phyloP scores from a whole-genome alignment of 1,284 basidiomycete genomes.

The Stereum hirsutum region DNA sequence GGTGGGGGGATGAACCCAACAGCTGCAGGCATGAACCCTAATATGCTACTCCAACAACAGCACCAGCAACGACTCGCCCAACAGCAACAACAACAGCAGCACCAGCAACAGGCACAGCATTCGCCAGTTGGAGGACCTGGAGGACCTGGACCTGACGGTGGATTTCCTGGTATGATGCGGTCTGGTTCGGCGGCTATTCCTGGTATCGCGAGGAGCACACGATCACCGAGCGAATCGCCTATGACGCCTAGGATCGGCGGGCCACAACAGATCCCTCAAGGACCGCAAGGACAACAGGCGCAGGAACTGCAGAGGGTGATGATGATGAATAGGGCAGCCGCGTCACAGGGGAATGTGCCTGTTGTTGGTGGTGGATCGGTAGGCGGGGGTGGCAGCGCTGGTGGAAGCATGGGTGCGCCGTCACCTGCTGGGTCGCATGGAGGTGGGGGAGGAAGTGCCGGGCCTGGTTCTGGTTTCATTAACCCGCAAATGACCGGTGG shows the following conservation, averaged over 20 bases:
- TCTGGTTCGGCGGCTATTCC: conserved; percentile 29
- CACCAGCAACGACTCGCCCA: conserved; percentile 15
- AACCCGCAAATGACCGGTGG: too few relatives aligned
- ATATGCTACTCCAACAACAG: conserved; percentile 17
- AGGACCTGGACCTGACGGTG: conserved; percentile 15
- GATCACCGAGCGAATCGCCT: conserved; percentile 57
- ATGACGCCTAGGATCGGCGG: conserved; percentile 40
- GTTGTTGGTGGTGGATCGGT: conserved; percentile 3
- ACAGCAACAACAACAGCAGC: conserved; percentile 25
- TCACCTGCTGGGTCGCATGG: too few relatives aligned
- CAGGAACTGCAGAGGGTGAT: conserved; percentile 45
- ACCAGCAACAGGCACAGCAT: conserved; percentile 11
- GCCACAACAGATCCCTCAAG: conserved; percentile 12
- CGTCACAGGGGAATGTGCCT: conserved; percentile 11
- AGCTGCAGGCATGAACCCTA: conserved; percentile 13
- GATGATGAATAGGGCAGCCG: too few relatives aligned
- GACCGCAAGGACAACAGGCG: conserved; percentile 23
- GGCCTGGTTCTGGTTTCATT: too few relatives aligned
- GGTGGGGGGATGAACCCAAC: neutral
- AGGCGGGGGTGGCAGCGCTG: conserved; percentile 7
- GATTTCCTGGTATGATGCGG: conserved; percentile 34
- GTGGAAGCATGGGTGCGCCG: conserved; percentile 2
- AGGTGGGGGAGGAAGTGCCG: conserved; percentile 5
- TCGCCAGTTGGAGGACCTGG: conserved; percentile 8
- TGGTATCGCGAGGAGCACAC: conserved; percentile 60